Conservation (phyloP, 345 rosid species). For the Laguncularia racemosa region DNA sequence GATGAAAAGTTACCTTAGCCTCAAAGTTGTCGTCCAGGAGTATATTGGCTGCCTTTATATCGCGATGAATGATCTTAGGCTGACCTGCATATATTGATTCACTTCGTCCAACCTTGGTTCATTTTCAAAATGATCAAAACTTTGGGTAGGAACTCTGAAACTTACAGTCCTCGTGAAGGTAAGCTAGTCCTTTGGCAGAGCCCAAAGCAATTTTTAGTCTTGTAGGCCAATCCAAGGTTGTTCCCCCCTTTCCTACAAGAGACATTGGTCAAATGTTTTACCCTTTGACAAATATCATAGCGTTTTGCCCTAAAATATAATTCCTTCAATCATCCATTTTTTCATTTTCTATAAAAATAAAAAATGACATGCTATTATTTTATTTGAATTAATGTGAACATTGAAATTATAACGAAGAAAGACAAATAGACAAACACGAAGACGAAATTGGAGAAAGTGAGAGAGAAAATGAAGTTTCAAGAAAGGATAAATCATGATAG, state of each 20-base stretch:
- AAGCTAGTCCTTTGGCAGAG: slow-evolving; percentile 91
- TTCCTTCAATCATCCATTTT: too few relatives aligned
- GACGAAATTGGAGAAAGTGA: too few relatives aligned
- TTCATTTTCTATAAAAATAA: too few relatives aligned
- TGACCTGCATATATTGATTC: neutral
- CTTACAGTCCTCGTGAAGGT: slow-evolving; percentile 97
- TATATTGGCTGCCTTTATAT: slow-evolving; percentile 1
- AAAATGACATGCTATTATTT: too few relatives aligned
- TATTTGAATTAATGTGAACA: too few relatives aligned
- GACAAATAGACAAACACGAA: too few relatives aligned
- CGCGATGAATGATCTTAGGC: slow-evolving; percentile 10
- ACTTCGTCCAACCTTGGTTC: too few relatives aligned
- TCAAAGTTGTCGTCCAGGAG: neutral
- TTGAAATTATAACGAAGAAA: too few relatives aligned
- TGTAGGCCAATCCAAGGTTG: slow-evolving; percentile 68
- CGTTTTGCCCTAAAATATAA: too few relatives aligned
- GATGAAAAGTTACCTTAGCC: neutral
- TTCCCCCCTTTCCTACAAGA: slow-evolving; percentile 53
- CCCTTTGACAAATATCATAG: neutral
- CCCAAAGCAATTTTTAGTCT: slow-evolving; percentile 86
- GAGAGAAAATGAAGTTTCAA: too few relatives aligned
- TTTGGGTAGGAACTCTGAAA: neutral
- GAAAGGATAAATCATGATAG: too few relatives aligned
- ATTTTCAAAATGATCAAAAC: neutral
- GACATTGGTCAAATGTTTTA: too few relatives aligned